A percentile compares a stretch with the other conserved stretches of the same genome.
Conservation (phyloP, 257 asterid genomes). For the Penstemon newberryi region DNA sequence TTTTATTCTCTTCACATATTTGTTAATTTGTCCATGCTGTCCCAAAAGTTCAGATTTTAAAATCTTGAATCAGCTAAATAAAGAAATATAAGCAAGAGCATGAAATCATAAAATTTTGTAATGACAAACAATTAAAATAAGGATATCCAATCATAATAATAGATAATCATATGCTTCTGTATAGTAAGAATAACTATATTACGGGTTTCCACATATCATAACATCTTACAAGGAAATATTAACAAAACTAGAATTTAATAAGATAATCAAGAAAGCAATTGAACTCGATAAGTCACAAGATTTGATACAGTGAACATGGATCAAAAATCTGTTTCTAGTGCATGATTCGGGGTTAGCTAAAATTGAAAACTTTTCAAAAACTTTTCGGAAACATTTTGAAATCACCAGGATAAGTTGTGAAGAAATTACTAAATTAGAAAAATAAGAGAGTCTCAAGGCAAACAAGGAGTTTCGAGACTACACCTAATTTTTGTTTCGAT, state of each 20-base stretch:
- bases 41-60: neutral
- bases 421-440: too few species aligned
- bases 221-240: too few species aligned
- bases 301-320: neutral
- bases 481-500: too few species aligned
- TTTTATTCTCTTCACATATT: neutral
- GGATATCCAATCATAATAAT: neutral
- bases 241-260: too few species aligned
- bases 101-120: neutral
- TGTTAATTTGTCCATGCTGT: neutral
- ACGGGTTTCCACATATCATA: too few species aligned
- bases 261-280: neutral
- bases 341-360: too few species aligned
- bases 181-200: neutral
- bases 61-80: neutral
- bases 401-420: too few species aligned
- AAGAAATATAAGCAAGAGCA: neutral
- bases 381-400: neutral
- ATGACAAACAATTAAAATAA: conserved; percentile 5
- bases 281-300: neutral
- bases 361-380: neutral
- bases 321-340: too few species aligned
- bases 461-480: too few species aligned
- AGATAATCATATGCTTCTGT: conserved; percentile 1
- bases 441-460: too few species aligned